Percentiles rank a stretch among this genome's conserved stretches.
phyloP scores from a whole-genome alignment of 441 rosid species.

The Macaranga tanarius region DNA sequence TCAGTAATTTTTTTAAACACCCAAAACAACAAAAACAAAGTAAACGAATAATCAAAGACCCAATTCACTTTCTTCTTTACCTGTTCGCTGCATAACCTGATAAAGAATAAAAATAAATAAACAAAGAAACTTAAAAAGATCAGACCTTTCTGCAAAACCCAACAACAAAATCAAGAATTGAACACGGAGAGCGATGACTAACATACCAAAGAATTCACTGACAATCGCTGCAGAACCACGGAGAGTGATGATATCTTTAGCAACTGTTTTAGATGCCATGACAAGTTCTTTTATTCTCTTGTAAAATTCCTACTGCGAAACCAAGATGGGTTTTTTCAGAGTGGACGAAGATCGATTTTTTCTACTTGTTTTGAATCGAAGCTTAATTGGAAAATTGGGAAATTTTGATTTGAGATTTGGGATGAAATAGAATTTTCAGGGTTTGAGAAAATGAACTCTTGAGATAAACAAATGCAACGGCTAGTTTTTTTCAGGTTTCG shows the following conservation, averaged over 20 bases:
- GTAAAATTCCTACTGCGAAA: neutral
- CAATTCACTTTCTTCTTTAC: constrained; percentile 29
- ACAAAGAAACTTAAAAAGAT: constrained; percentile 9
- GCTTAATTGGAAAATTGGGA: too few species aligned
- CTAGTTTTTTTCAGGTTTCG: constrained; percentile 31
- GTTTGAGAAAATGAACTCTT: constrained; percentile 11
- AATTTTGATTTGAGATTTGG: neutral
- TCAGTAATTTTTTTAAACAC: constrained; percentile 17
- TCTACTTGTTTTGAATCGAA: neutral
- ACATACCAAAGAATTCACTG: constrained; percentile 87
- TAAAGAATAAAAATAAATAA: constrained; percentile 4
- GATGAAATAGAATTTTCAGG: neutral
- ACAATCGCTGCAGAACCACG: constrained; percentile 97
- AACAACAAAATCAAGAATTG: neutral
- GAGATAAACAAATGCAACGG: constrained; percentile 33
- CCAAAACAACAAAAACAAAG: neutral
- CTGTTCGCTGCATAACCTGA: constrained; percentile 98
- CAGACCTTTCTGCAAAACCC: constrained; percentile 11
- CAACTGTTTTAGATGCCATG: constrained; percentile 80
- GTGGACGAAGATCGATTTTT: neutral
- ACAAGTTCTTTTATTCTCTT: neutral
- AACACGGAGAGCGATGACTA: neutral
- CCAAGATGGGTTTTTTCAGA: neutral
- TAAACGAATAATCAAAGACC: constrained; percentile 2
- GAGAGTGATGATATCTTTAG: constrained; percentile 90